phyloP scores from a whole-genome alignment of 208 protist genomes.

The Lotmaria passim region DNA sequence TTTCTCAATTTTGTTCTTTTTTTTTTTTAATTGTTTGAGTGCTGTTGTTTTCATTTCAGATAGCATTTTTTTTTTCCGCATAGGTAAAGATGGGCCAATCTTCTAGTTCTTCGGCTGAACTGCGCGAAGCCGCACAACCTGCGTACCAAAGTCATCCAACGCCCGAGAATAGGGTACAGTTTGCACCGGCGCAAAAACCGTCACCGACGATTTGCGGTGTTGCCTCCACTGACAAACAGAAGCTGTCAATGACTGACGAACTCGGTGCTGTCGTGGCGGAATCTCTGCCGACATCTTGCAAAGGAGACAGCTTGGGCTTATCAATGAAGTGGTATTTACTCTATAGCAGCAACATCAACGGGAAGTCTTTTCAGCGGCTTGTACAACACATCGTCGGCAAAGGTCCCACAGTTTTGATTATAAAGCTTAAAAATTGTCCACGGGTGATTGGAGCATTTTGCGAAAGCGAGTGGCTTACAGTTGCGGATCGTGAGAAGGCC shows the following conservation, averaged over 20 bases:
- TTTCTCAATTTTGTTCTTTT: not conserved
- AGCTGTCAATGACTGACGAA: slow-evolving; percentile 21
- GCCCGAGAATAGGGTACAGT: not conserved
- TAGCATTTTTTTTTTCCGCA: no score
- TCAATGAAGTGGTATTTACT: slow-evolving; percentile 60
- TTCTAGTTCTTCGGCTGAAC: not conserved
- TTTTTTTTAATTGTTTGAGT: not conserved
- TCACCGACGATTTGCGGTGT: slow-evolving; percentile 15
- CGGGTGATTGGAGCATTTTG: slow-evolving; percentile 68
- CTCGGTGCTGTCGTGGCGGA: slow-evolving; percentile 32
- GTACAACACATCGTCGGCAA: slow-evolving; percentile 47
- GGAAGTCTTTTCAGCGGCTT: slow-evolving; percentile 69
- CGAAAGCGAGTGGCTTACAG: slow-evolving; percentile 60
- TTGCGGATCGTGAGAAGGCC: slow-evolving; percentile 53
- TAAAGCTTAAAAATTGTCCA: slow-evolving; percentile 39
- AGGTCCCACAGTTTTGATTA: slow-evolving; percentile 57
- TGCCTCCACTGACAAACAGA: not conserved
- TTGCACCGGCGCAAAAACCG: not conserved
- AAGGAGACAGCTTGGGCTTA: slow-evolving; percentile 4
- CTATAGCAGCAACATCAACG: slow-evolving; percentile 63
- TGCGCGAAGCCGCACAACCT: no score
- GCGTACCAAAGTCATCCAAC: not conserved
- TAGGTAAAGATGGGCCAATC: slow-evolving; percentile 3
- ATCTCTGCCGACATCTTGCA: slow-evolving; percentile 40
- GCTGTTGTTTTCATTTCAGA: not conserved